Evolutionary conservation across 2,329 filamentous ascomycete species (phyloP).

Genomic region (Zasmidium angulare): DNA sequence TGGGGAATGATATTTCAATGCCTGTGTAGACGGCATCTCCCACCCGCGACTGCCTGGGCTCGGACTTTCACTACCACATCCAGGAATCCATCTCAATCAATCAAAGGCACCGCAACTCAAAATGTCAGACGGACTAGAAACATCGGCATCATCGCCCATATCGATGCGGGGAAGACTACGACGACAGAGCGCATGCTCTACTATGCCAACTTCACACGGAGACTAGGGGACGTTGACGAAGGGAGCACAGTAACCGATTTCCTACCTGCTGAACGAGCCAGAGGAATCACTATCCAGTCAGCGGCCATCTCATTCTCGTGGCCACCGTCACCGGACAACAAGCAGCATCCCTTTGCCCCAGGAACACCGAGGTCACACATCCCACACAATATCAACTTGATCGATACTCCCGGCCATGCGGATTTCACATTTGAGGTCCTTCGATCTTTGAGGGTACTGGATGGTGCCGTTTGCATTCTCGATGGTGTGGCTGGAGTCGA

Average conservation of each 20-base stretch:
- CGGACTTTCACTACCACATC: constrained; percentile 7
- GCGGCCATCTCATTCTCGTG: constrained; percentile 94
- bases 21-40: constrained; percentile 21
- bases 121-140: constrained; percentile 65
- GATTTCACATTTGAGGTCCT: constrained; percentile 98
- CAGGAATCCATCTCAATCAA: constrained; percentile 8
- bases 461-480: constrained; percentile 89
- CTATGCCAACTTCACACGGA: constrained; percentile 84
- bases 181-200: constrained; percentile 99
- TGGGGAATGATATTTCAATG: constrained; percentile 22
- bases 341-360: constrained; percentile 26
- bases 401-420: constrained; percentile 94
- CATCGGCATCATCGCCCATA: constrained; percentile 97
- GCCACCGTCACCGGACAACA: constrained; percentile 58
- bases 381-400: constrained; percentile 78
- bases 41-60: background rate
- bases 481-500: constrained; percentile 93
- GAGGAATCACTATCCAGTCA: constrained; percentile 96
- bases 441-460: constrained; percentile 81
- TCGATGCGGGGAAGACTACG: constrained; percentile 97
- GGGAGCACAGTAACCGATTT: constrained; percentile 98
- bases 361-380: constrained; percentile 49
- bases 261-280: constrained; percentile 82
- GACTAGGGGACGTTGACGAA: constrained; percentile 93
- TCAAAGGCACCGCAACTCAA: background rate